Evolutionary conservation across 2,329 filamentous ascomycete genomes (phyloP).

Genomic region (Ophiostoma pallidulum): DNA sequence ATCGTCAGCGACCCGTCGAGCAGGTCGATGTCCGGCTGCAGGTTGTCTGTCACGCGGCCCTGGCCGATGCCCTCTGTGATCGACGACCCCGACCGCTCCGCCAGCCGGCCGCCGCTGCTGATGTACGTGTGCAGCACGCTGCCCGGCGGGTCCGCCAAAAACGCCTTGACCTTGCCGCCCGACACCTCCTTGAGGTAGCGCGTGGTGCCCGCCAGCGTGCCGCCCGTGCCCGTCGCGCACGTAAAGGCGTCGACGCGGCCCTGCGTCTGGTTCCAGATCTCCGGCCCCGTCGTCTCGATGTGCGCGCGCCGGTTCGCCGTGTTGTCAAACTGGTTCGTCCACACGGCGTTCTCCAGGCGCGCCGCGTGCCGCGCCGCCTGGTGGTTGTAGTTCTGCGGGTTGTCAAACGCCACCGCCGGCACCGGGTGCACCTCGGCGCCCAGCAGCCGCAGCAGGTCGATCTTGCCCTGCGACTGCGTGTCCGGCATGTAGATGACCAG

Average conservation of each 20-base stretch:
- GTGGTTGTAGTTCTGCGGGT: slow-evolving; percentile 96
- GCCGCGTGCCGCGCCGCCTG: slow-evolving; percentile 89
- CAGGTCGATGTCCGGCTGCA: slow-evolving; percentile 72
- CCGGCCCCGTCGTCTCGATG: slow-evolving; percentile 91
- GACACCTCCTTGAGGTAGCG: slow-evolving; percentile 79
- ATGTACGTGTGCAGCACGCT: slow-evolving; percentile 92
- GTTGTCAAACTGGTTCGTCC: slow-evolving; percentile 99
- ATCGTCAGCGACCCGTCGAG: slow-evolving; percentile 80
- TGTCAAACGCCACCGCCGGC: slow-evolving; percentile 88
- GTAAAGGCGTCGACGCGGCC: slow-evolving; percentile 90
- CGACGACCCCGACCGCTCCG: slow-evolving; percentile 72
- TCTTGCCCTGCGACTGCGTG: slow-evolving; percentile 96
- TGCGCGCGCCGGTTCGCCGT: slow-evolving; percentile 86
- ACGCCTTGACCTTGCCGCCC: slow-evolving; percentile 70
- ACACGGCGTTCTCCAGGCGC: slow-evolving; percentile 75
- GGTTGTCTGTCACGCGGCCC: slow-evolving; percentile 90
- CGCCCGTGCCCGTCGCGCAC: slow-evolving; percentile 86
- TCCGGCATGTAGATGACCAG: slow-evolving; percentile 99
- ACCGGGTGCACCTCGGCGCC: slow-evolving; percentile 95
- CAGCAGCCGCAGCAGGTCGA: slow-evolving; percentile 81
- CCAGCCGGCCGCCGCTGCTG: slow-evolving; percentile 68
- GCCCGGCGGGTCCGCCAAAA: slow-evolving; percentile 88
- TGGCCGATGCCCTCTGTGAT: slow-evolving; percentile 98
- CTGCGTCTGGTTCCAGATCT: slow-evolving; percentile 88
- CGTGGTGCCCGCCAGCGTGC: slow-evolving; percentile 82